A percentile compares a stretch with the other conserved stretches of the same genome.
Evolutionary conservation across 805 yeast genomes (phyloP).

Genomic region (Schizosaccharomyces octosporus): DNA sequence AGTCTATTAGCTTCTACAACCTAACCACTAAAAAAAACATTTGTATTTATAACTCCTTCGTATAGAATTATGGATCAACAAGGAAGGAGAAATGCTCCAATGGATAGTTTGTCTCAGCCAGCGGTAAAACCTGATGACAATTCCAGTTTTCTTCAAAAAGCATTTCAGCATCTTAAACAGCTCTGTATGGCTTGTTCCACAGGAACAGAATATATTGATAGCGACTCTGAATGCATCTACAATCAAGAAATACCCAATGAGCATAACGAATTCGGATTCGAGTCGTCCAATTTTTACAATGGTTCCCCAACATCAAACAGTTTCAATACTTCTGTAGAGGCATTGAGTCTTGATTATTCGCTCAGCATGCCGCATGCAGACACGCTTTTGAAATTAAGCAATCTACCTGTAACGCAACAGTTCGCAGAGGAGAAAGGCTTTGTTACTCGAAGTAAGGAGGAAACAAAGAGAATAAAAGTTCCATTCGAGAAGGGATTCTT

Average conservation of each 20-base stretch:
- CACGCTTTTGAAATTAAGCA: background rate
- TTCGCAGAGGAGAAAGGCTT: background rate
- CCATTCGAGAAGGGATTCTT: background rate
- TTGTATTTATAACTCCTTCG: no score
- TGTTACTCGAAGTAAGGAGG: background rate
- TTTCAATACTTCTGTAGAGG: background rate
- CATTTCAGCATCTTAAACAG: background rate
- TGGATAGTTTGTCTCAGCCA: no score
- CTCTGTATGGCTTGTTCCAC: background rate
- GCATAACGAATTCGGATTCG: background rate
- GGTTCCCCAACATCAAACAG: background rate
- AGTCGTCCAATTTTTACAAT: background rate
- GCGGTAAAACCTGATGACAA: no score
- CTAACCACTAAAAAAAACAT: no score
- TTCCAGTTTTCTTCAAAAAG: background rate
- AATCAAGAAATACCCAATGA: background rate
- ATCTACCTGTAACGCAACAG: background rate
- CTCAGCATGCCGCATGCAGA: background rate
- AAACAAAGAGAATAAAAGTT: background rate
- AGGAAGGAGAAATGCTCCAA: background rate
- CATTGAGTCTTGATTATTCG: background rate
- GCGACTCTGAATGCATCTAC: background rate
- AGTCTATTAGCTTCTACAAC: no score
- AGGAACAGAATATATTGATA: background rate
- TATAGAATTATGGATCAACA: no score